Base-by-base conservation (phyloP, 441 rosid species). In the Pelargonium fulgidum region DNA sequence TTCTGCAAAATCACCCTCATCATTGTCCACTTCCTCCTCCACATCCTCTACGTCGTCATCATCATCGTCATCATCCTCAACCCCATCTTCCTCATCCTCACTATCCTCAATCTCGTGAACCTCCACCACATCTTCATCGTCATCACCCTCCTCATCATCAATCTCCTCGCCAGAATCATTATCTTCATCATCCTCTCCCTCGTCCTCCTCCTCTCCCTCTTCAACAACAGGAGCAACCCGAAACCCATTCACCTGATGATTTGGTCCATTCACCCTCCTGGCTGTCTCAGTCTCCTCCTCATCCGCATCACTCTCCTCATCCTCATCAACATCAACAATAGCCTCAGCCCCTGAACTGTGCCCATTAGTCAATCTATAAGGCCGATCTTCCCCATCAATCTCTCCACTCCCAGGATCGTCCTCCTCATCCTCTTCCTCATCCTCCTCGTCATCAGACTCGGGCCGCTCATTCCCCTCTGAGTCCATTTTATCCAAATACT, bases 401-500 rank as follows among this genome's bases (percentile, higher is more conserved):
- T 87, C 93, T 6, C 90, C 90, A 72, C 85, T 82, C 68, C 90
- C 87, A 3, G 87, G 87, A 78, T 85, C 87, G 0, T 77, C 89
- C 0, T 83, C 87, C 9, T 80, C 87, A 0, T 81, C 89, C 1
- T 75, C 78, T 1, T 68, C 72, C 0, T 85, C 88, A 0, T 85
- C 86, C 4, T 82, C 86, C 66, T 85, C 89, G 0, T 81, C 90
- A 68, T 84, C 92, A 0, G 89, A 82, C 65, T 88, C 93, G 0
- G 93, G 90, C 41, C 87, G 85, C 80, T 88, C 93, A 50, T 86
- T 88, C 81, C 78, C 87, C 71, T 88, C 90, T 0, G 83, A 83
- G 47, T 88, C 93, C 79, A 83, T 88, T 82, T 88, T 88, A 80
- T 88, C 93, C 79, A 88, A 85, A 76, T 82, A 88, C 81, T 83